Evolutionary conservation across 208 protist genomes (phyloP).

Genomic region (Acanthamoeba divionensis): DNA sequence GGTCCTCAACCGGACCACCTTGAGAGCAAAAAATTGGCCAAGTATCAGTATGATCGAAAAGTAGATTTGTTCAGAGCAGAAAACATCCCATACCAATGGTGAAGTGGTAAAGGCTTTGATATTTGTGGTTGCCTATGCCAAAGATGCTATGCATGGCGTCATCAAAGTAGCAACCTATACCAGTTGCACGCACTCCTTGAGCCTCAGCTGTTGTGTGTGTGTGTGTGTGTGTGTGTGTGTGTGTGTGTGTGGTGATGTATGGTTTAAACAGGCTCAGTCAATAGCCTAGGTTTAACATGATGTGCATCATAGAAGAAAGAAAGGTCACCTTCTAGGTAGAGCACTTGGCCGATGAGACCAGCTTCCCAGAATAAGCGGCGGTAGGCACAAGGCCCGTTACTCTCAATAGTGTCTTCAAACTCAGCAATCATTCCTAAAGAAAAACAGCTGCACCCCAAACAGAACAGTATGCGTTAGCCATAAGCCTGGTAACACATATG

Average conservation of each 20-base stretch:
- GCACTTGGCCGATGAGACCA: not conserved
- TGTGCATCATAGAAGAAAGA: not conserved
- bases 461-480: not conserved
- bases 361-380: slow-evolving; percentile 41
- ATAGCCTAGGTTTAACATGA: no score
- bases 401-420: slow-evolving; percentile 1
- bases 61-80: not conserved
- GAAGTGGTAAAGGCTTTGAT: slow-evolving; percentile 44
- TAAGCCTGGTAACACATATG: not conserved
- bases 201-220: not conserved
- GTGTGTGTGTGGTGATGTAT: not conserved
- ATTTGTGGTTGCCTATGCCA: not conserved
- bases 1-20: slow-evolving; percentile 12
- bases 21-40: not conserved
- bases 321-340: slow-evolving; percentile 39
- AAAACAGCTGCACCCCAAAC: not conserved
- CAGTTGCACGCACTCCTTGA: slow-evolving; percentile 13
- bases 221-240: not conserved
- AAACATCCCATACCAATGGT: not conserved
- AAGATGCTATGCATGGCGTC: not conserved
- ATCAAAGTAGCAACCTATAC: slow-evolving; percentile 45
- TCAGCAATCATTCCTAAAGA: slow-evolving; percentile 28
- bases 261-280: no score
- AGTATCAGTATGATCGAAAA: not conserved
- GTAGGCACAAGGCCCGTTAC: slow-evolving; percentile 13